These are phyloP conservation scores for Cyphellophora attinorum DNA, from an alignment of 2,329 filamentous ascomycete genomes.

Conservation along the genomic window DNA sequence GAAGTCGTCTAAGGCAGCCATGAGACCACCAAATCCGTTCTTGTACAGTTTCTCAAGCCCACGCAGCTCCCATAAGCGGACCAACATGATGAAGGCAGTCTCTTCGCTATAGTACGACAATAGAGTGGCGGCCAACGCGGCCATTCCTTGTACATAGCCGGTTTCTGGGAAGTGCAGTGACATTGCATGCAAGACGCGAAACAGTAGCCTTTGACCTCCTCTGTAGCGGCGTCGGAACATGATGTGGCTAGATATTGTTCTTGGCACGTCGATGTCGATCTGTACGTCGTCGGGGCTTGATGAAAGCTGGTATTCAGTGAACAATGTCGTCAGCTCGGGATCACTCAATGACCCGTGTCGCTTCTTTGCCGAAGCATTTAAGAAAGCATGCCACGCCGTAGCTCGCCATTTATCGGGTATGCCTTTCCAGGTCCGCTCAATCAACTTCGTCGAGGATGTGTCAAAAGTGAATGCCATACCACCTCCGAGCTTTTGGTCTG, in stretches of 20 bases:
- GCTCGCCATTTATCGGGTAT: constrained; percentile 93
- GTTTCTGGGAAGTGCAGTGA: constrained; percentile 84
- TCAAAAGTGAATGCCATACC: constrained; percentile 72
- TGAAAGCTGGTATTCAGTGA: constrained; percentile 61
- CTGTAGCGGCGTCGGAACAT: constrained; percentile 92
- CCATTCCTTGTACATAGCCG: constrained; percentile 98
- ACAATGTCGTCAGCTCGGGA: constrained; percentile 61
- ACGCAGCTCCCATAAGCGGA: constrained; percentile 83
- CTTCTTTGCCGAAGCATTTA: constrained; percentile 64
- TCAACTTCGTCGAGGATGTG: constrained; percentile 68
- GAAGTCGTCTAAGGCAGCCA: constrained; percentile 77
- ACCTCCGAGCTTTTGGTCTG: constrained; percentile 36
- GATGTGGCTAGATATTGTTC: constrained; percentile 90
- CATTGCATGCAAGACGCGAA: constrained; percentile 83
- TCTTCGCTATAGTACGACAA: constrained; percentile 97
- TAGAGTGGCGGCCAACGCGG: constrained; percentile 79
- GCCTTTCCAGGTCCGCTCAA: constrained; percentile 92
- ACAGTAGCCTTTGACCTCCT: constrained; percentile 82
- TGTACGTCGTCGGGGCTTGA: constrained; percentile 86
- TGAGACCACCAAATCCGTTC: constrained; percentile 74
- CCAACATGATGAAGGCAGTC: constrained; percentile 87
- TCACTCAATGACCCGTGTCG: constrained; percentile 55
- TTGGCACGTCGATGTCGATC: constrained; percentile 92
- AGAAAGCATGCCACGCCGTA: constrained; percentile 90
- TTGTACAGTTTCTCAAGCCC: constrained; percentile 78